Conservation (phyloP, 2,329 filamentous ascomycete genomes). For the Sporothrix globosa region DNA sequence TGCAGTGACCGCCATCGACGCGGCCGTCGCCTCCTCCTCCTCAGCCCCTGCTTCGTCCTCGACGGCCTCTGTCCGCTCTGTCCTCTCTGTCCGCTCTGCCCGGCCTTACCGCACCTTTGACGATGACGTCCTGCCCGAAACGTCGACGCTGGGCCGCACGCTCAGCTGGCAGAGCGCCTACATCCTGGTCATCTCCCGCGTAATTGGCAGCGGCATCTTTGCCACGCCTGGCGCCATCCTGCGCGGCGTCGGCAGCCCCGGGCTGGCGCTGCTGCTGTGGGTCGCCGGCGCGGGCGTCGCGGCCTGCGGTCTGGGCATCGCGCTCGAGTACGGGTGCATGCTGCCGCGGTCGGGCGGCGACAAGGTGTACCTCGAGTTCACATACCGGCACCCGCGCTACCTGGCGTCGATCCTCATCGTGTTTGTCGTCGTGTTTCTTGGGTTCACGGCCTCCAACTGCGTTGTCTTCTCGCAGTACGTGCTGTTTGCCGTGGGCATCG, state of each 20-base stretch:
- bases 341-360: constrained; percentile 68
- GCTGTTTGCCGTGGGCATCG: constrained; percentile 59
- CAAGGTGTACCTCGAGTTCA: constrained; percentile 73
- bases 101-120: constrained; percentile 48
- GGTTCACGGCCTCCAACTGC: constrained; percentile 71
- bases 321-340: constrained; percentile 71
- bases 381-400: constrained; percentile 65
- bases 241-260: constrained; percentile 66
- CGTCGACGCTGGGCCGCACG: constrained; percentile 60
- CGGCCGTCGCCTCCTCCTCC: background rate
- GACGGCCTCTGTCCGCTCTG: background rate
- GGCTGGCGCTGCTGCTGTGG: constrained; percentile 66
- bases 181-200: constrained; percentile 68
- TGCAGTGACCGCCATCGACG: background rate
- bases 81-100: background rate
- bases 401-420: constrained; percentile 67
- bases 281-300: constrained; percentile 63
- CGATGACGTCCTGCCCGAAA: constrained; percentile 63
- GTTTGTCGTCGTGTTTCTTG: constrained; percentile 64
- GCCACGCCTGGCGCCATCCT: constrained; percentile 71
- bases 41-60: background rate
- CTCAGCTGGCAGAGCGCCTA: constrained; percentile 67
- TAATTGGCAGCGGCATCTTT: constrained; percentile 73
- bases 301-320: constrained; percentile 63
- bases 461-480: constrained; percentile 70